These are phyloP conservation scores for Cornus suecica DNA, from an alignment of 148 eudicot genomes.

Conservation along the genomic window DNA sequence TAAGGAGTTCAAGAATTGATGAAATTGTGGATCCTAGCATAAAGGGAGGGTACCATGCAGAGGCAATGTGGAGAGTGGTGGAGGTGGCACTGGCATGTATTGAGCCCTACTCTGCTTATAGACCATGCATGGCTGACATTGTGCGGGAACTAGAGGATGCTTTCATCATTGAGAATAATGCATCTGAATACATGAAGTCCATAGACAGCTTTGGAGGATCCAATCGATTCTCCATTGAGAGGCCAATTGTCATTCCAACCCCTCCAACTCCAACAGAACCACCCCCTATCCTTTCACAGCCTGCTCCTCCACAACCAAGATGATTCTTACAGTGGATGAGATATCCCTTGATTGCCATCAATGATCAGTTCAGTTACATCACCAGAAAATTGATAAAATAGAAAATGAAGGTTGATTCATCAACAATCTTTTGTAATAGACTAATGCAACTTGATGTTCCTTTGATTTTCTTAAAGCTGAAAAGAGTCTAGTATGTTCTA, in stretches of 20 bases:
- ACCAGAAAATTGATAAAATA: background rate
- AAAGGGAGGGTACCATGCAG: constrained; percentile 52
- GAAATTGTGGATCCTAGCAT: constrained; percentile 55
- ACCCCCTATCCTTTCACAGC: constrained; percentile 32
- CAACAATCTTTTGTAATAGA: background rate
- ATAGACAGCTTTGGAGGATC: constrained; percentile 54
- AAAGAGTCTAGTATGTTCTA: background rate
- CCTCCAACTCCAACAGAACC: constrained; percentile 31
- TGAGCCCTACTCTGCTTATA: constrained; percentile 45
- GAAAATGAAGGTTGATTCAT: background rate
- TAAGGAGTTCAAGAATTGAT: constrained; percentile 42
- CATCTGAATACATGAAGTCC: constrained; percentile 56
- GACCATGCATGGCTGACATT: constrained; percentile 53
- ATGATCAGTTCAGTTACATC: constrained; percentile 4
- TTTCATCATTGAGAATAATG: constrained; percentile 53
- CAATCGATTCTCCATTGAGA: constrained; percentile 43
- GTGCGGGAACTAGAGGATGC: constrained; percentile 62
- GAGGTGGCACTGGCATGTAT: constrained; percentile 60
- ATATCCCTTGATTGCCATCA: background rate
- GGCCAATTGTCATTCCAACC: constrained; percentile 32
- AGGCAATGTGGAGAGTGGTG: constrained; percentile 63
- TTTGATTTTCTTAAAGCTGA: constrained; percentile 11
- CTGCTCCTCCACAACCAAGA: constrained; percentile 52
- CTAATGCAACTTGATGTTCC: constrained; percentile 12
- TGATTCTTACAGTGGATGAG: constrained; percentile 12